phyloP scores from a whole-genome alignment of 345 rosid genomes.

The Toxicodendron radicans region DNA sequence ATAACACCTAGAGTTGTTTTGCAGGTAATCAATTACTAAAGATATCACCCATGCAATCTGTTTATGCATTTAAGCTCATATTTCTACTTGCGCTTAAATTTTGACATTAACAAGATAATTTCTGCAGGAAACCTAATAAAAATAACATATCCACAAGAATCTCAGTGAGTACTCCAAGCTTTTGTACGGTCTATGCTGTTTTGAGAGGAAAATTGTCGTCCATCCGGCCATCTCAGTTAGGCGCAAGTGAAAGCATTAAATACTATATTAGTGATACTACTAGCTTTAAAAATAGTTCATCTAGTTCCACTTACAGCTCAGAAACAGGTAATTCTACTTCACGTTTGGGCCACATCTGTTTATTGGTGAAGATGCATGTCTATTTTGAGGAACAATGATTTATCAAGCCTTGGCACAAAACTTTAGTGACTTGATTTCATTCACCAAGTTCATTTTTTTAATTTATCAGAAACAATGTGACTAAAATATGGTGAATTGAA shows the following conservation, averaged over 20 bases:
- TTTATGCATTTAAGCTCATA: background rate
- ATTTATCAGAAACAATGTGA: too few species aligned
- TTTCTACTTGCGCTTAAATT: background rate
- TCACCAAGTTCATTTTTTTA: too few species aligned
- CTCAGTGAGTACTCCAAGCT: constrained; percentile 54
- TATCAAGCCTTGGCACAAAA: too few species aligned
- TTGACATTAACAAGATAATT: background rate
- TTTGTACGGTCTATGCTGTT: constrained; percentile 74
- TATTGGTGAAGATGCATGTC: background rate
- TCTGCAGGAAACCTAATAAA: constrained; percentile 57
- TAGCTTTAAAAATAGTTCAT: constrained; percentile 40
- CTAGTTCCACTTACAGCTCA: constrained; percentile 36
- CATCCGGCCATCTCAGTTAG: constrained; percentile 71
- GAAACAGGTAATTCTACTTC: constrained; percentile 44
- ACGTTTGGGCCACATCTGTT: background rate
- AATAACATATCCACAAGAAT: constrained; percentile 59
- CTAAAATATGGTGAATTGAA: too few species aligned
- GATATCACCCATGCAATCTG: background rate
- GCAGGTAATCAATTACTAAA: too few species aligned
- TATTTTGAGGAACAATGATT: background rate
- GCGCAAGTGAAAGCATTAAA: constrained; percentile 43
- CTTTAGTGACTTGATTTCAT: too few species aligned
- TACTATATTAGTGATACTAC: constrained; percentile 49
- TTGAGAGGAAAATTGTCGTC: constrained; percentile 75
- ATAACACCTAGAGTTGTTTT: too few species aligned